A percentile compares a stretch with the other conserved stretches of the same genome.
Evolutionary conservation across 2,329 filamentous ascomycete genomes (phyloP).

Genomic region (Cladophialophora chaetospira): DNA sequence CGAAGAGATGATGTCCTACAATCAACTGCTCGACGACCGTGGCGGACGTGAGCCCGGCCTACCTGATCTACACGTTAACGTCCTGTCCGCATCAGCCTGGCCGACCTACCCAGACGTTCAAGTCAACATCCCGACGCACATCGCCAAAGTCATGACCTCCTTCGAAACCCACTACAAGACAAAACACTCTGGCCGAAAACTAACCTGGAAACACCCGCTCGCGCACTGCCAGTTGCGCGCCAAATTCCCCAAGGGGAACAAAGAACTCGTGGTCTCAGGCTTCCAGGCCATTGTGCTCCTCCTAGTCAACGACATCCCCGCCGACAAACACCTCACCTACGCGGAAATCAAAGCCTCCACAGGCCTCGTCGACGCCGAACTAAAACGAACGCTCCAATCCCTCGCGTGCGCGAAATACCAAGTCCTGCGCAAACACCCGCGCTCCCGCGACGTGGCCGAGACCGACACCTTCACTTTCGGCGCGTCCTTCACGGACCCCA

Average conservation of each 20-base stretch:
- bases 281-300: constrained; percentile 91
- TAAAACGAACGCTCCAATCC: constrained; percentile 89
- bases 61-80: constrained; percentile 79
- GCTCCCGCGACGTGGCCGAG: constrained; percentile 73
- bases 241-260: constrained; percentile 74
- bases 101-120: constrained; percentile 80
- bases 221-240: constrained; percentile 86
- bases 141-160: constrained; percentile 73
- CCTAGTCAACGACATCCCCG: constrained; percentile 75
- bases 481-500: constrained; percentile 71
- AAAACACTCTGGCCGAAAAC: constrained; percentile 83
- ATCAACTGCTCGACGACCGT: constrained; percentile 63
- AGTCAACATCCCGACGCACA: constrained; percentile 73
- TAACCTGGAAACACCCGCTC: constrained; percentile 92
- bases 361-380: constrained; percentile 72
- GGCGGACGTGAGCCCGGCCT: constrained; percentile 52
- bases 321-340: constrained; percentile 70
- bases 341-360: constrained; percentile 73
- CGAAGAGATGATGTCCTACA: constrained; percentile 92
- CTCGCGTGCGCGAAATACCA: constrained; percentile 88
- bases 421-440: constrained; percentile 81
- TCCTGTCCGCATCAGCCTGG: constrained; percentile 91
- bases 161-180: constrained; percentile 85
- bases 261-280: constrained; percentile 86
- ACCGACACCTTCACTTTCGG: constrained; percentile 88